A percentile compares a stretch with the other conserved stretches of the same genome.
These are phyloP conservation scores for Colletotrichum phormii DNA, from an alignment of 2,329 filamentous ascomycete species.

Conservation along the genomic window DNA sequence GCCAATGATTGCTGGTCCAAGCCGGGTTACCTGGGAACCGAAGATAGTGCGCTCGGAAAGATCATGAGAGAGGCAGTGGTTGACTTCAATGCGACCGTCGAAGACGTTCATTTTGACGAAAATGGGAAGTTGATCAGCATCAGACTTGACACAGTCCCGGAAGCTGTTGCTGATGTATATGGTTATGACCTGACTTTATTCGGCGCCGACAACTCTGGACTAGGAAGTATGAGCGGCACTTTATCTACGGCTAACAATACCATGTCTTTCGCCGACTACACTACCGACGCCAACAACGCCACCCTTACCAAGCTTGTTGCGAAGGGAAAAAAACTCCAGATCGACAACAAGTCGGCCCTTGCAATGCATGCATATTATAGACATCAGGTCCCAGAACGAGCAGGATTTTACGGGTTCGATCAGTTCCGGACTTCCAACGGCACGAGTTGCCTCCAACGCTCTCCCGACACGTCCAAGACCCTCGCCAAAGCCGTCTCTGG, in stretches of 20 bases:
- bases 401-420: slow-evolving; percentile 36
- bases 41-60: slow-evolving; percentile 27
- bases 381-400: slow-evolving; percentile 32
- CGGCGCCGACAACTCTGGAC: background rate
- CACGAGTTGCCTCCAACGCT: slow-evolving; percentile 26
- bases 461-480: background rate
- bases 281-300: background rate
- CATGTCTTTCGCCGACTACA: background rate
- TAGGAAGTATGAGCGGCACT: background rate
- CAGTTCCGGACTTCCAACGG: slow-evolving; percentile 32
- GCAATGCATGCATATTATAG: slow-evolving; percentile 34
- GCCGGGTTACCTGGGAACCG: slow-evolving; percentile 35
- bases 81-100: slow-evolving; percentile 16
- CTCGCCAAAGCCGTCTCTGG: slow-evolving; percentile 2
- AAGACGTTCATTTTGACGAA: background rate
- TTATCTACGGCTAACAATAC: background rate
- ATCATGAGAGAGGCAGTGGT: slow-evolving; percentile 20
- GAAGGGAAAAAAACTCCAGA: background rate
- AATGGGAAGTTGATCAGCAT: background rate
- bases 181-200: background rate
- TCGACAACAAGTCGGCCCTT: slow-evolving; percentile 35
- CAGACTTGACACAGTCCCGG: background rate
- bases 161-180: background rate
- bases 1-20: slow-evolving; percentile 38
- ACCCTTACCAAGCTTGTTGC: background rate